These are phyloP conservation scores for Penicillium verrucosum DNA, from an alignment of 2,329 filamentous ascomycete genomes.

Conservation along the genomic window DNA sequence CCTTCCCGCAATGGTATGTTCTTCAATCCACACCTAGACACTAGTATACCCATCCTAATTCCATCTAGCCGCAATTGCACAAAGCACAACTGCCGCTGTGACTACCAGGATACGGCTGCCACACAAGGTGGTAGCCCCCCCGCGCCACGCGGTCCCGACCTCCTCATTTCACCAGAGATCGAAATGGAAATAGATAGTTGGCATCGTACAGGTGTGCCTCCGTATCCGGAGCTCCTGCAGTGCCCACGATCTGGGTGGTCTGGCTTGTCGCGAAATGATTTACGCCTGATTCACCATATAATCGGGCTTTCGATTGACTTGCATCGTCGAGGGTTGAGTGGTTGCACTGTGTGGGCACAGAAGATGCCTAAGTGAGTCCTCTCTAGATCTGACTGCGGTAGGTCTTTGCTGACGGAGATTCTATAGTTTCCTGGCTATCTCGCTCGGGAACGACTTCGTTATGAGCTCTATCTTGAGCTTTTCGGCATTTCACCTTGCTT, in stretches of 20 bases:
- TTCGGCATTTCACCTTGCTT: slow-evolving; percentile 91
- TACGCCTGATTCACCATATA: slow-evolving; percentile 87
- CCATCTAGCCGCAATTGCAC: slow-evolving; percentile 83
- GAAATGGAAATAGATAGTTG: slow-evolving; percentile 78
- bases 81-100: slow-evolving; percentile 97
- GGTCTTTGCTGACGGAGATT: slow-evolving; percentile 21
- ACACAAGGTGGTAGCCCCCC: slow-evolving; percentile 52
- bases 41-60: slow-evolving; percentile 11
- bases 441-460: slow-evolving; percentile 77
- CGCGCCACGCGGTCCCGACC: slow-evolving; percentile 54
- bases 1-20: slow-evolving; percentile 89
- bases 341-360: slow-evolving; percentile 87
- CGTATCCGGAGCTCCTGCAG: slow-evolving; percentile 76
- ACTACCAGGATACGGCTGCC: slow-evolving; percentile 85
- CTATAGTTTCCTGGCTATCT: slow-evolving; percentile 73
- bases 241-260: slow-evolving; percentile 72
- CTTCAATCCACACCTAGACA: slow-evolving; percentile 16
- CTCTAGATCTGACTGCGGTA: slow-evolving; percentile 7
- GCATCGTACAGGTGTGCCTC: slow-evolving; percentile 79
- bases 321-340: slow-evolving; percentile 69
- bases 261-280: slow-evolving; percentile 70
- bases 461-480: slow-evolving; percentile 92
- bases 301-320: slow-evolving; percentile 82
- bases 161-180: slow-evolving; percentile 84
- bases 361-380: slow-evolving; percentile 81